A percentile compares a stretch with the other conserved stretches of the same genome.
phyloP scores from a whole-genome alignment of 352 stramenopile genomes.

The Phytophthora cajani region DNA sequence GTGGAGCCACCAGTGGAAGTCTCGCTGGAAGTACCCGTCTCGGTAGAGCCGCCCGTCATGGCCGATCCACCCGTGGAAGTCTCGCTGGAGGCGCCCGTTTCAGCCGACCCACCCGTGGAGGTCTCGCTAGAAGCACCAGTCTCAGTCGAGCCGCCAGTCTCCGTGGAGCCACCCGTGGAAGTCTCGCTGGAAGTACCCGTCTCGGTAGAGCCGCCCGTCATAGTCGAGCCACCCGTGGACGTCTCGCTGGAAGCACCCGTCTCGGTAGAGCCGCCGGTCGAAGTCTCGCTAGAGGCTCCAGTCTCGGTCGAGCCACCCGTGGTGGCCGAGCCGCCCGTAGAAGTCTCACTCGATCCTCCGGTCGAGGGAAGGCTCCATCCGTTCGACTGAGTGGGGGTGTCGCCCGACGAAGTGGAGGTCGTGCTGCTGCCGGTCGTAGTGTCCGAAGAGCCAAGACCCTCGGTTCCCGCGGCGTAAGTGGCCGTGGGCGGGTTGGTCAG shows the following conservation, averaged over 20 bases:
- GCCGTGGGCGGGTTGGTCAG: conserved; percentile 17
- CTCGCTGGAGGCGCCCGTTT: not conserved
- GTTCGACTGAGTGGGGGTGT: conserved; percentile 1
- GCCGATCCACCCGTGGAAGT: conserved; percentile 11
- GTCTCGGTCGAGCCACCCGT: conserved; percentile 7
- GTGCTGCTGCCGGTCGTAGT: conserved; percentile 17
- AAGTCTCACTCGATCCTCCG: conserved; percentile 7
- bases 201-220: not conserved
- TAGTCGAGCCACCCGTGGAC: not conserved
- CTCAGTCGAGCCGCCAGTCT: conserved; percentile 1
- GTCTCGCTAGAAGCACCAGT: conserved; percentile 5
- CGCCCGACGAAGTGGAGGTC: conserved; percentile 1
- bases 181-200: not conserved
- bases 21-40: conserved; percentile 1
- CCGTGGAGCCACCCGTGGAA: not conserved
- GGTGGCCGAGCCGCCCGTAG: not conserved
- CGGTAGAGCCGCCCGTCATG: not conserved
- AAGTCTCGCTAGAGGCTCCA: conserved; percentile 3
- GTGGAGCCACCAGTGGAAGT: conserved; percentile 5
- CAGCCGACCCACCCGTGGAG: not conserved
- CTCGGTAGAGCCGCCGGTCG: conserved; percentile 2
- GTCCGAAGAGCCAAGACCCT: conserved; percentile 17
- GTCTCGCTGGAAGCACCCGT: conserved; percentile 11
- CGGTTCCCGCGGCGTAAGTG: conserved; percentile 24
- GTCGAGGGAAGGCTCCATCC: conserved; percentile 3